These are phyloP conservation scores for Suhomyces maxii DNA, from an alignment of 1,139 yeast genomes.

Conservation along the genomic window DNA sequence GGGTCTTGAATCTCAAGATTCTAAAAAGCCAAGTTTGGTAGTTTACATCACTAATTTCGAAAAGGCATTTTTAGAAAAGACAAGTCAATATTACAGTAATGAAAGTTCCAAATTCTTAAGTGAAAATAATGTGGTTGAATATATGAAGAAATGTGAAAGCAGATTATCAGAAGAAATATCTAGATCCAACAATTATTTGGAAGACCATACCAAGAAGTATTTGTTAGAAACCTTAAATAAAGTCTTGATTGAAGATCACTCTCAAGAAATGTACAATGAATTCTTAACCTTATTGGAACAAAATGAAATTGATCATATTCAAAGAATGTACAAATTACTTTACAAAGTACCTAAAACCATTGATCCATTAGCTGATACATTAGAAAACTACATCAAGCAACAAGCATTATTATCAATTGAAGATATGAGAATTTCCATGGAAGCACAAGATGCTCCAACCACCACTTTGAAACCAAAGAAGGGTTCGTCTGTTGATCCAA, in stretches of 20 bases:
- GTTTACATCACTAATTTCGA: conserved; percentile 85
- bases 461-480: conserved; percentile 19
- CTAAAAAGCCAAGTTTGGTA: conserved; percentile 78
- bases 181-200: conserved; percentile 75
- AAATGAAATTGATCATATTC: conserved; percentile 73
- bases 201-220: conserved; percentile 80
- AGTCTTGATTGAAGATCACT: conserved; percentile 77
- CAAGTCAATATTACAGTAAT: conserved; percentile 67
- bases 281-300: conserved; percentile 72
- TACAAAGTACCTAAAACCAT: conserved; percentile 74
- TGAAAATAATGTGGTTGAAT: conserved; percentile 83
- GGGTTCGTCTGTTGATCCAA: conserved; percentile 59
- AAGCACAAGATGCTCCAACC: conserved; percentile 21
- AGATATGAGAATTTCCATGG: conserved; percentile 48
- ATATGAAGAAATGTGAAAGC: conserved; percentile 81
- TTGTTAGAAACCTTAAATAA: conserved; percentile 73
- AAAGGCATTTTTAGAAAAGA: conserved; percentile 67
- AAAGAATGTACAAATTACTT: conserved; percentile 74
- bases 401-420: conserved; percentile 73
- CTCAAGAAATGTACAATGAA: conserved; percentile 74
- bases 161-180: conserved; percentile 81
- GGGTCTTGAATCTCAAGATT: conserved; percentile 78
- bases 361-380: conserved; percentile 71
- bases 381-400: conserved; percentile 71
- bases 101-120: conserved; percentile 70